Evolutionary conservation across 306 rosid species (phyloP), one percentile per base, ranked within the genome.

Genomic region (Betula pendula): DNA sequence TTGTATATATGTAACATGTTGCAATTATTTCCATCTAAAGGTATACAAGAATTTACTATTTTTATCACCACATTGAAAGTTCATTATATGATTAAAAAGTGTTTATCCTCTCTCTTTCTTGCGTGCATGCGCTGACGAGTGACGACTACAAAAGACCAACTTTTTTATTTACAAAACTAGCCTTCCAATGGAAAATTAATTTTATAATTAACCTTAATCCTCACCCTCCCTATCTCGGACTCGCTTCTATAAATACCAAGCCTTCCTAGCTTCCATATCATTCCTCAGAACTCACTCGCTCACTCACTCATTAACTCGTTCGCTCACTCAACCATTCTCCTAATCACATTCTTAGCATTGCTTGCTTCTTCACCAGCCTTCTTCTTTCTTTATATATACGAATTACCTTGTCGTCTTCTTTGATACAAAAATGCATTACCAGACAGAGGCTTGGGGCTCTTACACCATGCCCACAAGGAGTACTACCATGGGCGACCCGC

Each of bases 231-330:
- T 68, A 69, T 68, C 31, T 74, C 65, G 55, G 49, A 68, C 52
- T 63, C 65, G 4, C 71, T 72, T 82, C 93, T 93, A 91, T 93
- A 93, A 91, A 90, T 93, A 90, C 58, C 74, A 33, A 48, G 67
- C 62, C 68, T 49, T 68, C 2, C 71, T 15, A 16, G 42, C 42
- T 38, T 63, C 72, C 52, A 14, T n/a, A n/a, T 72, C 70, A 25
- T 60, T 44, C 38, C 80, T 76, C 86, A 69, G 84, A 68, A 71
- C 44, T 2, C 76, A 33, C 67, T 33, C 70, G 17, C 60, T 20
- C 60, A 6, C 55, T 68, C 10, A 27, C 69, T n/a, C n/a, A n/a
- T n/a, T n/a, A n/a, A n/a, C n/a, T n/a, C n/a, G n/a, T n/a, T 35
- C 40, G 7, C 40, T 20, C 24, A 31, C 27, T 45, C 52, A 22